Conservation (phyloP, 169 alveolate genomes). For the Amoebophrya sp. region DNA sequence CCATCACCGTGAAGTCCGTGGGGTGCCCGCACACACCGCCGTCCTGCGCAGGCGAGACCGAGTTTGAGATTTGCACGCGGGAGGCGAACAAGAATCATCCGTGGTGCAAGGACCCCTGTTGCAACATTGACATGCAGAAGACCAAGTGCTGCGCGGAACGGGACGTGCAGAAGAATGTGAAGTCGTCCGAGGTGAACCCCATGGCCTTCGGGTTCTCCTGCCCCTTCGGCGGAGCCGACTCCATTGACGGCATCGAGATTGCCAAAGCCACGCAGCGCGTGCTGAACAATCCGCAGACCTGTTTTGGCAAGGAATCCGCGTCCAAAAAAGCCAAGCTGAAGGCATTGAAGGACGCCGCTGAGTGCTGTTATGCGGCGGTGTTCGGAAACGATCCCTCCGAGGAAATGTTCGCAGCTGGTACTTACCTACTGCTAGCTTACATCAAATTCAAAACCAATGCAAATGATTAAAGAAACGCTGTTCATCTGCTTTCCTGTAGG, state of each 20-base stretch:
- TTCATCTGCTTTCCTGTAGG: too few species aligned
- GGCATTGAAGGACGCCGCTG: background rate
- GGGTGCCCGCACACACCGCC: background rate
- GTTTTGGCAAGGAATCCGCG: background rate
- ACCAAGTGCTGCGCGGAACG: background rate
- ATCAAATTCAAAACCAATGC: too few species aligned
- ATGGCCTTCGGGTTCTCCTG: background rate
- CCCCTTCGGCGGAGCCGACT: background rate
- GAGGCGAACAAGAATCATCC: background rate
- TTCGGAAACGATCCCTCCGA: background rate
- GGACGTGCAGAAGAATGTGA: background rate
- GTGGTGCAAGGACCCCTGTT: background rate
- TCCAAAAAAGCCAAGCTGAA: background rate
- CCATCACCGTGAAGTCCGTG: background rate
- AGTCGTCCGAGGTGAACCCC: background rate
- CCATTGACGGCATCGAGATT: background rate
- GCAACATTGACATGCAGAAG: background rate
- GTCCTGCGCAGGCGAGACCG: background rate
- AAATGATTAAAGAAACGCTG: too few species aligned
- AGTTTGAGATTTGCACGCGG: background rate
- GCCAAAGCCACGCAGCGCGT: background rate
- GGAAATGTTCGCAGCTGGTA: background rate
- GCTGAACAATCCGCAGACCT: background rate
- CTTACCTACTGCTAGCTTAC: too few species aligned
- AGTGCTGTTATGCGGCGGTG: background rate